phyloP scores from a whole-genome alignment of 176 grass and related monocot species.

The Alloteropsis semialata region DNA sequence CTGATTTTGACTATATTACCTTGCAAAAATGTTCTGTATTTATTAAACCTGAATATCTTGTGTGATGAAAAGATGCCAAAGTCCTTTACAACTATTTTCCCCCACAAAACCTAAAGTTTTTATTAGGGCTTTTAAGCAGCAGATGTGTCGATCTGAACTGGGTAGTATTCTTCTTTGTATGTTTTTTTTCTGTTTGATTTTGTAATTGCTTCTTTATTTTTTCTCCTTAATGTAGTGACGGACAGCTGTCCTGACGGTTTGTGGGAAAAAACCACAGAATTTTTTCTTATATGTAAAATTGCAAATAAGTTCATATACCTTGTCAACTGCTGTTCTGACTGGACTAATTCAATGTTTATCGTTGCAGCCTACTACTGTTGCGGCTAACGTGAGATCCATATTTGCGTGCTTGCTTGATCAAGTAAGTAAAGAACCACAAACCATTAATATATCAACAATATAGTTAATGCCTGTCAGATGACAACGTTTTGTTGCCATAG shows the following conservation, averaged over 20 bases:
- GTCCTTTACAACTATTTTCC: not conserved
- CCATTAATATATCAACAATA: not conserved
- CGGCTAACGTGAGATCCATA: slow-evolving; percentile 74
- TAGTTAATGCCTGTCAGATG: slow-evolving; percentile 25
- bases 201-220: not conserved
- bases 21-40: slow-evolving; percentile 16
- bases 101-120: not conserved
- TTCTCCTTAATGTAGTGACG: not conserved
- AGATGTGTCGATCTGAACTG: not conserved
- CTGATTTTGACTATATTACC: not conserved
- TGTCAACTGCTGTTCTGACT: not conserved
- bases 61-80: not conserved
- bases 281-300: not conserved
- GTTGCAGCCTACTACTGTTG: slow-evolving; percentile 79
- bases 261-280: not conserved
- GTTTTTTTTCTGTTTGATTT: not conserved
- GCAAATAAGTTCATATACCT: not conserved
- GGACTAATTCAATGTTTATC: slow-evolving; percentile 19
- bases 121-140: not conserved
- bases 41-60: not conserved
- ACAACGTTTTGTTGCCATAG: slow-evolving; percentile 43
- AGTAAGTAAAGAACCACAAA: slow-evolving; percentile 55
- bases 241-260: not conserved
- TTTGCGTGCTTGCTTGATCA: slow-evolving; percentile 94
- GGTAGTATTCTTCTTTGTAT: not conserved